These are phyloP conservation scores for Candida neerlandica DNA, from an alignment of 1,139 yeast genomes.

Conservation along the genomic window DNA sequence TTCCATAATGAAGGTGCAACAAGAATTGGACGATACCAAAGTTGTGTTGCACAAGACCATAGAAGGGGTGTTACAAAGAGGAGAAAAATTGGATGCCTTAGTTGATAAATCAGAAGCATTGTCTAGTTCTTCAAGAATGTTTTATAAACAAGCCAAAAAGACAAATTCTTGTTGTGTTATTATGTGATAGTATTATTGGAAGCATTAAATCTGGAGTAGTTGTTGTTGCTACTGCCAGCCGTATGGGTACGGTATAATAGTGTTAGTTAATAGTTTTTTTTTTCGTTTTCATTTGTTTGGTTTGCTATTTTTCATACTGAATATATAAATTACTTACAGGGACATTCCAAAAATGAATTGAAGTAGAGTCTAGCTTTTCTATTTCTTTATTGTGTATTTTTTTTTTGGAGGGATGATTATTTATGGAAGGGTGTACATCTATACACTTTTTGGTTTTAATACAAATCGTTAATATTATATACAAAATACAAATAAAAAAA, in stretches of 20 bases:
- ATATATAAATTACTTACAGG: conserved; percentile 1
- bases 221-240: not conserved
- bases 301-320: not conserved
- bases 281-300: not conserved
- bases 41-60: conserved; percentile 94
- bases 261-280: not conserved
- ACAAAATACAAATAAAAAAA: not conserved
- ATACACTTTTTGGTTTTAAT: not conserved
- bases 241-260: not conserved
- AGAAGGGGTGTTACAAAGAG: conserved; percentile 91
- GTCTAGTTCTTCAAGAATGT: conserved; percentile 86
- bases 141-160: conserved; percentile 96
- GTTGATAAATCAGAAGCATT: conserved; percentile 96
- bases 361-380: not conserved
- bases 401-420: not conserved
- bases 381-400: not conserved
- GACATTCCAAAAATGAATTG: not conserved
- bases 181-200: conserved; percentile 41
- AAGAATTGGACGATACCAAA: conserved; percentile 96
- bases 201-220: not conserved
- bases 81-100: conserved; percentile 90
- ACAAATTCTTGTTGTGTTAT: conserved; percentile 94
- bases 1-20: conserved; percentile 94
- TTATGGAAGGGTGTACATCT: not conserved
- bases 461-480: not conserved